Evolutionary conservation across 2,329 filamentous ascomycete species (phyloP).

Genomic region (Eutypa lata): DNA sequence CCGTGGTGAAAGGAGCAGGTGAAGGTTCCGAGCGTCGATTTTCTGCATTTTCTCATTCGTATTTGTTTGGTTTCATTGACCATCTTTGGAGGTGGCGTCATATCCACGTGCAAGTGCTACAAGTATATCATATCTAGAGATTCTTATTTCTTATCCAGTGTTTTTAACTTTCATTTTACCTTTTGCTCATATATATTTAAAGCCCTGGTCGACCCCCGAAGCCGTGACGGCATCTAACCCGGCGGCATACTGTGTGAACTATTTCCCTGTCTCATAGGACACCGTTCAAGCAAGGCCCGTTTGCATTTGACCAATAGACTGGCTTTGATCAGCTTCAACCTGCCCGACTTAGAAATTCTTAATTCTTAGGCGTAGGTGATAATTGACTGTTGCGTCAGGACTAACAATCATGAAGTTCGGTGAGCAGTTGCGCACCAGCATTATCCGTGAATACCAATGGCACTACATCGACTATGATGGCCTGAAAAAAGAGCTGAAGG

Average conservation of each 20-base stretch:
- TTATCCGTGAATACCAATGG: slow-evolving; percentile 96
- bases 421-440: slow-evolving; percentile 90
- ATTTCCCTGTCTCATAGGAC: neutral
- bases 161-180: too few species aligned
- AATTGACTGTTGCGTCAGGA: slow-evolving; percentile 37
- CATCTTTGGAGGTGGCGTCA: neutral
- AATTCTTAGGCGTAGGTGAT: neutral
- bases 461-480: slow-evolving; percentile 98
- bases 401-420: slow-evolving; percentile 78
- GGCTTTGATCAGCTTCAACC: slow-evolving; percentile 8
- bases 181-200: too few species aligned
- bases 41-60: too few species aligned
- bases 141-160: neutral
- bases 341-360: neutral
- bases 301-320: slow-evolving; percentile 2
- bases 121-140: neutral
- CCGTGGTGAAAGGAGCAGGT: neutral
- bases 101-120: neutral
- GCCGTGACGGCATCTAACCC: neutral
- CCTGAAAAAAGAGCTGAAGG: slow-evolving; percentile 83
- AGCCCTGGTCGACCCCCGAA: too few species aligned
- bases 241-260: neutral
- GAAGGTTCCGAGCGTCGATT: too few species aligned
- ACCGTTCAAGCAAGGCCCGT: slow-evolving; percentile 8
- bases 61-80: neutral